phyloP scores from a whole-genome alignment of 2,329 filamentous ascomycete genomes.

The Purpureocillium lavendulum region DNA sequence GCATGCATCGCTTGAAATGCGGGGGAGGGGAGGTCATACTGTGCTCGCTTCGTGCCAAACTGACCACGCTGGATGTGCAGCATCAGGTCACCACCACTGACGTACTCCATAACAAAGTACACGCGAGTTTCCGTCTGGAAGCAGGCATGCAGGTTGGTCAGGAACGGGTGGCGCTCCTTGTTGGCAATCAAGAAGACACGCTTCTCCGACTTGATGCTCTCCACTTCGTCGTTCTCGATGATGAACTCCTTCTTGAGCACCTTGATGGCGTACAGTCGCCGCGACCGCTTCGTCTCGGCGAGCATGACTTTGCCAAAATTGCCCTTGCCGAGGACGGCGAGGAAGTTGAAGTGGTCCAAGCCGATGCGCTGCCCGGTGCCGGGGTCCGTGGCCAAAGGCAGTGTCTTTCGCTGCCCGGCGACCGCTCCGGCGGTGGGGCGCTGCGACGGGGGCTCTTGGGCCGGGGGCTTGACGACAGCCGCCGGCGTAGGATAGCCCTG shows the following conservation, averaged over 20 bases:
- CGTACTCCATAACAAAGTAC: constrained; percentile 99
- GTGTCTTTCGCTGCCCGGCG: constrained; percentile 42
- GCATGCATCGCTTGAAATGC: constrained; percentile 7
- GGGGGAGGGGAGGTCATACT: constrained; percentile 52
- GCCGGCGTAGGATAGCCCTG: constrained; percentile 23
- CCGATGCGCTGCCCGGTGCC: constrained; percentile 82
- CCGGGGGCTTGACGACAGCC: constrained; percentile 29
- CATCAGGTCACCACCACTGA: constrained; percentile 98
- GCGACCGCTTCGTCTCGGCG: constrained; percentile 88
- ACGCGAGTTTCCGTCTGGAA: constrained; percentile 98
- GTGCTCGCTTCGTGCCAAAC: constrained; percentile 90
- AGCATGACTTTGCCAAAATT: constrained; percentile 99
- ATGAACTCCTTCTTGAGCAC: constrained; percentile 99
- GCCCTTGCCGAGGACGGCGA: constrained; percentile 94
- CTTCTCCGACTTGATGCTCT: constrained; percentile 96
- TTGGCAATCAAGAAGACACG: constrained; percentile 95
- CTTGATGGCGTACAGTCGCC: constrained; percentile 95
- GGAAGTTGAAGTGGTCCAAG: constrained; percentile 97
- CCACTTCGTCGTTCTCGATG: constrained; percentile 98
- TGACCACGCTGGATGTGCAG: constrained; percentile 95
- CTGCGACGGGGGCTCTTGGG: constrained; percentile 24
- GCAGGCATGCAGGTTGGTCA: constrained; percentile 91
- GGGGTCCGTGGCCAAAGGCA: constrained; percentile 62
- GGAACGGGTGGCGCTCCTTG: constrained; percentile 91
- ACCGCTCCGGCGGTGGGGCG: constrained; percentile 19